Evolutionary conservation across 1,284 basidiomycete species (phyloP).

Genomic region (Athelia sp.): DNA sequence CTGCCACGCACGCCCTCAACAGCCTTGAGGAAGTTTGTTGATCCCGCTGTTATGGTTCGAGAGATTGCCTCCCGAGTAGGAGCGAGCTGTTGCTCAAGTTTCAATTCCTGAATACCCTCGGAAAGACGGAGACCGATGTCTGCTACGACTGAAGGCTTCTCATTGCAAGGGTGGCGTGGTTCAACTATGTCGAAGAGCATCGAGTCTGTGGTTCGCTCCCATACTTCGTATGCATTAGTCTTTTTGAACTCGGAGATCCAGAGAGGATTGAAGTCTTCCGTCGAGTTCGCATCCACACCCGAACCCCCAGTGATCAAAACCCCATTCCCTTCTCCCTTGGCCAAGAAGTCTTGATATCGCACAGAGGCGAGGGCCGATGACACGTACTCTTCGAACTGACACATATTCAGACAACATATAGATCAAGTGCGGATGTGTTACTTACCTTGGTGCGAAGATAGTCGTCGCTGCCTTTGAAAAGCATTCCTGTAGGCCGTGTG

Average conservation of each 20-base stretch:
- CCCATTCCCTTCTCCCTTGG: constrained; percentile 58
- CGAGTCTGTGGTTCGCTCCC: constrained; percentile 85
- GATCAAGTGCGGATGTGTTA: constrained; percentile 3
- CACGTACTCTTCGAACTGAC: constrained; percentile 81
- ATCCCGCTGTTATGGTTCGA: constrained; percentile 68
- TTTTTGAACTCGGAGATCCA: constrained; percentile 84
- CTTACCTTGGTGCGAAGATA: constrained; percentile 81
- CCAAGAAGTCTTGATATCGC: constrained; percentile 80
- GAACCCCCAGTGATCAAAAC: constrained; percentile 62
- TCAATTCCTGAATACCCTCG: constrained; percentile 89
- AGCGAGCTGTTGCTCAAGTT: constrained; percentile 83
- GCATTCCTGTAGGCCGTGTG: constrained; percentile 50
- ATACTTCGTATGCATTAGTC: constrained; percentile 82
- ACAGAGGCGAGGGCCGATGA: constrained; percentile 76
- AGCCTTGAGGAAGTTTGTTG: constrained; percentile 81
- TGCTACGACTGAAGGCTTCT: constrained; percentile 81
- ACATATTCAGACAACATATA: neutral
- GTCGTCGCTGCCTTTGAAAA: constrained; percentile 89
- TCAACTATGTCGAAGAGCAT: constrained; percentile 90
- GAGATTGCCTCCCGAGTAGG: constrained; percentile 84
- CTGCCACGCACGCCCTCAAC: constrained; percentile 80
- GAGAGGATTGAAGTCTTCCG: constrained; percentile 75
- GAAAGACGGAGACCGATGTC: constrained; percentile 85
- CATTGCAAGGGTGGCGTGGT: constrained; percentile 85
- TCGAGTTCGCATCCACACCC: constrained; percentile 46